phyloP scores from a whole-genome alignment of 441 rosid species.

The Populus trichocarpa region DNA sequence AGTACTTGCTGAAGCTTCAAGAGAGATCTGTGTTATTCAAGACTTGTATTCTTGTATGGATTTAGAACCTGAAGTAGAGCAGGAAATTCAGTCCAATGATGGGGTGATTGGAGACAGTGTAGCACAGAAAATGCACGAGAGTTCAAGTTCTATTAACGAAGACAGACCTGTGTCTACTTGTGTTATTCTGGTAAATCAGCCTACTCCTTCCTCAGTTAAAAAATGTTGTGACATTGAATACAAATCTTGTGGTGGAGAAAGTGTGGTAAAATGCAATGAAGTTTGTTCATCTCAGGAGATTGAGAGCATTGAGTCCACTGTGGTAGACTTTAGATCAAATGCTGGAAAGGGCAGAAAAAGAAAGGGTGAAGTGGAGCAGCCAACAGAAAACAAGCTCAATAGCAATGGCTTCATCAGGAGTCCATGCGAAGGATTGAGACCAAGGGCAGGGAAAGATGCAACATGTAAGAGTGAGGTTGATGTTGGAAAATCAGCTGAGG shows the following conservation, averaged over 20 bases:
- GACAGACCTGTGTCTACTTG: slow-evolving; percentile 24
- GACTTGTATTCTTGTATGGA: slow-evolving; percentile 3
- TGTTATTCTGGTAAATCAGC: slow-evolving; percentile 12
- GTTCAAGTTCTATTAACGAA: slow-evolving; percentile 22
- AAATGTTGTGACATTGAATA: slow-evolving; percentile 30
- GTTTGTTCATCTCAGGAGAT: slow-evolving; percentile 32
- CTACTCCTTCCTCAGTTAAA: slow-evolving; percentile 19
- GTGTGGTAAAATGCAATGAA: slow-evolving; percentile 18
- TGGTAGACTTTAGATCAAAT: slow-evolving; percentile 19
- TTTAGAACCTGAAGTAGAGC: neutral
- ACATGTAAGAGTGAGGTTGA: slow-evolving; percentile 22
- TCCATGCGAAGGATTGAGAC: slow-evolving; percentile 98
- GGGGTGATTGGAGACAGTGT: slow-evolving; percentile 26
- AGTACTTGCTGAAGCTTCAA: slow-evolving; percentile 29
- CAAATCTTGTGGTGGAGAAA: slow-evolving; percentile 14
- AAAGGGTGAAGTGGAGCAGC: slow-evolving; percentile 46
- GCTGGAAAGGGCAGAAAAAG: slow-evolving; percentile 47
- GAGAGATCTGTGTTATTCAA: slow-evolving; percentile 15
- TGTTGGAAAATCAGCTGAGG: slow-evolving; percentile 24
- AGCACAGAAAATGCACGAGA: slow-evolving; percentile 14
- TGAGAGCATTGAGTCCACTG: slow-evolving; percentile 19
- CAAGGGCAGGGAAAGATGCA: slow-evolving; percentile 52
- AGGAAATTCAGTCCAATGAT: slow-evolving; percentile 19
- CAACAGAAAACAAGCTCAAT: slow-evolving; percentile 29
- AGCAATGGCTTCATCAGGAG: slow-evolving; percentile 61